Conservation (phyloP, 177 flowering plant species). For the Vitis hybrid region DNA sequence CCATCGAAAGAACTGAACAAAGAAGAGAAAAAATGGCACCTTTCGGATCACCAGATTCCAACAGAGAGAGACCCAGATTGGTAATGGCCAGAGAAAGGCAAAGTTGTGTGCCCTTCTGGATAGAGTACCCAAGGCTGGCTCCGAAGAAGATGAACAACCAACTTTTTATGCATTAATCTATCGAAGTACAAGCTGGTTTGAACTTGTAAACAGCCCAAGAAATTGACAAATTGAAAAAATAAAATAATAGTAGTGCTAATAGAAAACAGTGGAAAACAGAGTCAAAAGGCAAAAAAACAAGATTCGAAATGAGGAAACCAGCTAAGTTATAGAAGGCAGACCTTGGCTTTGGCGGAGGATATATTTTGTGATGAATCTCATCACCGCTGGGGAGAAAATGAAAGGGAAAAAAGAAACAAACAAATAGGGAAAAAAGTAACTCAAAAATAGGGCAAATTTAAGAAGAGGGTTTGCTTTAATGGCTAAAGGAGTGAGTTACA, state of each 20-base stretch:
- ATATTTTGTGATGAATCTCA: not conserved
- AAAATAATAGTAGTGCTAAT: too few relatives aligned
- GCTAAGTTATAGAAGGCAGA: slow-evolving; percentile 1
- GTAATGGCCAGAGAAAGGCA: not conserved
- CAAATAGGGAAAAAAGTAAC: not conserved
- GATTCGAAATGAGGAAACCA: slow-evolving; percentile 1
- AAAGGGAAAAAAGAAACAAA: not conserved
- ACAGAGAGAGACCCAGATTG: not conserved
- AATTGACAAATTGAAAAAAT: slow-evolving; percentile 9
- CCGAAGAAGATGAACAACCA: not conserved
- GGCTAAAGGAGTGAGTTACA: not conserved
- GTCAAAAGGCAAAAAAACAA: not conserved
- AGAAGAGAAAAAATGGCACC: slow-evolving; percentile 25
- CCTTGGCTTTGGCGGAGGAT: not conserved
- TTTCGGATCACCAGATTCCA: slow-evolving; percentile 12
- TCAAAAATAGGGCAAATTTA: not conserved
- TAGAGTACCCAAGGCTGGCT: not conserved
- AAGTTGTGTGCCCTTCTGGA: slow-evolving; percentile 6
- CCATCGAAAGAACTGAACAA: slow-evolving; percentile 15
- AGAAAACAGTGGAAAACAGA: not conserved
- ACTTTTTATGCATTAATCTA: slow-evolving; percentile 1
- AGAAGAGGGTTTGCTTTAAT: not conserved
- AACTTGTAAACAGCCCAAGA: slow-evolving; percentile 12
- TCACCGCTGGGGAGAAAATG: not conserved
- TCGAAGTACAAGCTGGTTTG: slow-evolving; percentile 16